A percentile compares a stretch with the other conserved stretches of the same genome.
Evolutionary conservation across 441 rosid species (phyloP).

Genomic region (Bruguiera hainesii): DNA sequence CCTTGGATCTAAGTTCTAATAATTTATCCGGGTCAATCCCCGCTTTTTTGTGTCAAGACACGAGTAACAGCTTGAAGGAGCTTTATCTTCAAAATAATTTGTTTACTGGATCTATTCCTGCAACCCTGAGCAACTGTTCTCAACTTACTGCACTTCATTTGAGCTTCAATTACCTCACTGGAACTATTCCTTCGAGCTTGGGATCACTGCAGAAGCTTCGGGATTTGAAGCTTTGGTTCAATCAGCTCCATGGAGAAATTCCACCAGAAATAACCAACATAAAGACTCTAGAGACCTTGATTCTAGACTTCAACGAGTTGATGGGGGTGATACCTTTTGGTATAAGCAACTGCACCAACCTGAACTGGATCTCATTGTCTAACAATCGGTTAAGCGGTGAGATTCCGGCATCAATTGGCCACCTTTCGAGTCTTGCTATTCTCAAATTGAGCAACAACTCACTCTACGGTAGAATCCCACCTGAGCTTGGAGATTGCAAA

Average conservation of each 20-base stretch:
- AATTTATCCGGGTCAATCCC: constrained; percentile 62
- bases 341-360: constrained; percentile 63
- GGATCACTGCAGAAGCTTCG: constrained; percentile 60
- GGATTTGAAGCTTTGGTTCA: constrained; percentile 84
- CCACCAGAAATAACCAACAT: constrained; percentile 60
- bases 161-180: constrained; percentile 76
- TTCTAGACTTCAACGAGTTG: constrained; percentile 85
- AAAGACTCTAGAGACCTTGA: constrained; percentile 57
- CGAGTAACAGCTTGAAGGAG: constrained; percentile 44
- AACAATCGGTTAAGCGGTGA: constrained; percentile 73
- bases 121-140: constrained; percentile 65
- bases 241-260: constrained; percentile 71
- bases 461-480: constrained; percentile 70
- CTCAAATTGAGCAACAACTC: constrained; percentile 89
- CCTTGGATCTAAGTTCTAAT: constrained; percentile 83
- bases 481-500: constrained; percentile 76
- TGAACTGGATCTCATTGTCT: constrained; percentile 90
- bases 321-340: constrained; percentile 65
- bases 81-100: constrained; percentile 73
- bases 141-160: constrained; percentile 71
- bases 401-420: constrained; percentile 72
- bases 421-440: constrained; percentile 66
- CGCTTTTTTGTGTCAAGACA: constrained; percentile 49
- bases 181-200: constrained; percentile 74
- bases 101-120: constrained; percentile 67